These are phyloP conservation scores for Scenedesmus sp. DNA, from an alignment of 163 green algal genomes.

Conservation along the genomic window DNA sequence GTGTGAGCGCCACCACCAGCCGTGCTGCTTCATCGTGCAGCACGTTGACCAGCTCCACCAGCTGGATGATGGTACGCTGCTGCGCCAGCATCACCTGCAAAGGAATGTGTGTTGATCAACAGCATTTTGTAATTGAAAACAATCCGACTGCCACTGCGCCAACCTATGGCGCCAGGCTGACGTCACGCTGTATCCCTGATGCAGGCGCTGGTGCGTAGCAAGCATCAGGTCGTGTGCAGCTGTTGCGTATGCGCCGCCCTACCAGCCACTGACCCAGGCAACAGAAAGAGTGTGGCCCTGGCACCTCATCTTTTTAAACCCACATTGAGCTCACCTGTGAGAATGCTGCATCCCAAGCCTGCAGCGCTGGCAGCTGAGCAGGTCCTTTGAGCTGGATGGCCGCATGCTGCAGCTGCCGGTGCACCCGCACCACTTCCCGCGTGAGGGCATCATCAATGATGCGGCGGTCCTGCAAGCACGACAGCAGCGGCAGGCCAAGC, in stretches of 20 bases:
- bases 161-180: not conserved
- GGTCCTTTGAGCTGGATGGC: constrained; percentile 41
- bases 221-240: not conserved
- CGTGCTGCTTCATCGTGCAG: constrained; percentile 17
- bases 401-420: constrained; percentile 46
- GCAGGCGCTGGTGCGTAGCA: not conserved
- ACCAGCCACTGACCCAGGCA: not conserved
- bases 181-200: not conserved
- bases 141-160: not conserved
- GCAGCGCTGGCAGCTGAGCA: constrained; percentile 50
- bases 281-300: not conserved
- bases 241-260: not conserved
- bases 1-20: not conserved
- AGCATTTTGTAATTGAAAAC: not conserved
- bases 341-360: constrained; percentile 67
- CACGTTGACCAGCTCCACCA: constrained; percentile 62
- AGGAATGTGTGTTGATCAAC: not conserved
- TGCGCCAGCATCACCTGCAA: constrained; percentile 79
- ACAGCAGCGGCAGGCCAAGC: not conserved
- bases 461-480: constrained; percentile 62
- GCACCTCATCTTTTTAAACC: too few relatives aligned
- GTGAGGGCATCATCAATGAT: constrained; percentile 67
- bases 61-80: constrained; percentile 71
- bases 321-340: constrained; percentile 57
- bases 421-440: constrained; percentile 68